Percentiles rank a stretch among this genome's conserved stretches.
These are phyloP conservation scores for Garcileccinum viscosum DNA, from an alignment of 1,284 basidiomycete species.

Conservation along the genomic window DNA sequence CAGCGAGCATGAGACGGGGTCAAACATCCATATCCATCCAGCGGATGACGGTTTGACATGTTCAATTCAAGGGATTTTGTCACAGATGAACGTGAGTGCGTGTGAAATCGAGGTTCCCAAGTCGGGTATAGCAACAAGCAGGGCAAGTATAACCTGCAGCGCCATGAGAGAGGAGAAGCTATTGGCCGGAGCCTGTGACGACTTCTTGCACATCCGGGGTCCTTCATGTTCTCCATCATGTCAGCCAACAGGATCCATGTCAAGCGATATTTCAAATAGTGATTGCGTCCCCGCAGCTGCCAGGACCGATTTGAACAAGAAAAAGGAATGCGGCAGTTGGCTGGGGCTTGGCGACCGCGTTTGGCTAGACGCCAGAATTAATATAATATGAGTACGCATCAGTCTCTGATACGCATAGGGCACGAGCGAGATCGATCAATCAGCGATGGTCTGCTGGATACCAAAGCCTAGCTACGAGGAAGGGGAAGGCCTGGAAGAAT, in stretches of 20 bases:
- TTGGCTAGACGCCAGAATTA: constrained; percentile 16
- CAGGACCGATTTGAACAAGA: constrained; percentile 24
- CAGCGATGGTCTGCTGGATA: constrained; percentile 7
- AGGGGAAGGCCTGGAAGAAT: constrained; percentile 4
- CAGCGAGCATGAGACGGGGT: neutral
- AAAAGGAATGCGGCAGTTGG: constrained; percentile 30
- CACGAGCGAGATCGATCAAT: constrained; percentile 23
- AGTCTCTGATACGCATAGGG: constrained; percentile 16
- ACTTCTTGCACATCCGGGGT: constrained; percentile 20
- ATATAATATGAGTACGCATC: constrained; percentile 14
- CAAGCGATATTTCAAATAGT: constrained; percentile 27
- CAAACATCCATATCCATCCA: constrained; percentile 14
- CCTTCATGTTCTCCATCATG: constrained; percentile 14
- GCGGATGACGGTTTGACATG: constrained; percentile 15
- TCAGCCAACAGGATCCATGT: constrained; percentile 1
- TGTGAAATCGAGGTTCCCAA: constrained; percentile 21
- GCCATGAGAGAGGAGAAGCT: constrained; percentile 32
- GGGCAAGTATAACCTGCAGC: constrained; percentile 26
- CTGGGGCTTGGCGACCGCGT: constrained; percentile 33
- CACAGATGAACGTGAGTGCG: constrained; percentile 32
- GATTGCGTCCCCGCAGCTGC: constrained; percentile 27
- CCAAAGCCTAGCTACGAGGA: neutral
- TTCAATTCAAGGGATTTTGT: constrained; percentile 20
- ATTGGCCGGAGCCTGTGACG: constrained; percentile 1
- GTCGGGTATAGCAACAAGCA: constrained; percentile 31